A percentile compares a stretch with the other conserved stretches of the same genome.
Conservation (phyloP, 2,329 filamentous ascomycete genomes). For the Botryotinia calthae region DNA sequence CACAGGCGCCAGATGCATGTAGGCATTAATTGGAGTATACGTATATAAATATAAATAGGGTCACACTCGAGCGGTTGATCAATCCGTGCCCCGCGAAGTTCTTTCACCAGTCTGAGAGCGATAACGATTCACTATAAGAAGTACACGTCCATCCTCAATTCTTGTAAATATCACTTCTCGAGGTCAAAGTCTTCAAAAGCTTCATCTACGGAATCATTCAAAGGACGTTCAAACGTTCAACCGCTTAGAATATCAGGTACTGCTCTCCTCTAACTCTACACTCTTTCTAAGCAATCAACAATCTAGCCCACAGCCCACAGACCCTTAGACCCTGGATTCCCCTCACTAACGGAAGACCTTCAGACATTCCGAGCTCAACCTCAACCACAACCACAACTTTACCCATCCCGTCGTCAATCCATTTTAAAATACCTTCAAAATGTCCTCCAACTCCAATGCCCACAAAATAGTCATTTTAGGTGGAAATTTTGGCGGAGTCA, state of each 20-base stretch:
- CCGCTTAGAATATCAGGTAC: not conserved
- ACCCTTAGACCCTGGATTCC: not conserved
- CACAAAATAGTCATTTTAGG: conserved; percentile 49
- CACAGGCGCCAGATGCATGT: no score
- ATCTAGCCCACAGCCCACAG: not conserved
- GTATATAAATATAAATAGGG: not conserved
- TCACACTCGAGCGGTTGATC: not conserved
- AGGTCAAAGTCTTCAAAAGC: not conserved
- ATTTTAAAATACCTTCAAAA: conserved; percentile 1
- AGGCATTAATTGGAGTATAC: not conserved
- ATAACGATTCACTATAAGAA: not conserved
- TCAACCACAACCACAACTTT: not conserved
- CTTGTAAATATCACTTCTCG: not conserved
- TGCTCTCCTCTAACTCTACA: not conserved
- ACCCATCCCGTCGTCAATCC: not conserved
- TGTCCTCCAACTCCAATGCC: conserved; percentile 7
- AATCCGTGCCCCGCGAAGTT: not conserved
- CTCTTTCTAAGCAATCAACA: not conserved
- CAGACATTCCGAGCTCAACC: not conserved
- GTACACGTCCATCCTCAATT: not conserved
- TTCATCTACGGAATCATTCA: not conserved
- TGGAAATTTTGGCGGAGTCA: conserved; percentile 50
- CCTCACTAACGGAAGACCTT: not conserved
- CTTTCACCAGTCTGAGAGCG: not conserved
- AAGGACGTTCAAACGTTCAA: not conserved